phyloP scores from a whole-genome alignment of 1,139 yeast genomes.

The Yamadazyma aaseri region DNA sequence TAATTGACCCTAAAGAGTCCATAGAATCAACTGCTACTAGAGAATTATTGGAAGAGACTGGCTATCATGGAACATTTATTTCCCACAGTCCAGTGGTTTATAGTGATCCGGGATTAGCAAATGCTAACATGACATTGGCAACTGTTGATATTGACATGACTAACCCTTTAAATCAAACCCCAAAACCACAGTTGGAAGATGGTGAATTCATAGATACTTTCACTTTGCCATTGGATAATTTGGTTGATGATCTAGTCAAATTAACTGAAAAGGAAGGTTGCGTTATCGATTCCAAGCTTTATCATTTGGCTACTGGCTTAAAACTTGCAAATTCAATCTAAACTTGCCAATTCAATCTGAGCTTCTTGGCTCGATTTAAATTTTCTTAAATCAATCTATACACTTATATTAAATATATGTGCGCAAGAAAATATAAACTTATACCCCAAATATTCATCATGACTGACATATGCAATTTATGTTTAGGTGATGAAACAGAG shows the following conservation, averaged over 20 bases:
- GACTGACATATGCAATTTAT: slow-evolving; percentile 33
- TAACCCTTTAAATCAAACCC: slow-evolving; percentile 63
- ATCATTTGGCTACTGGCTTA: slow-evolving; percentile 78
- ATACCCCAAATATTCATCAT: slow-evolving; percentile 2
- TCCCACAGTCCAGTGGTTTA: slow-evolving; percentile 45
- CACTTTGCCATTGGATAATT: slow-evolving; percentile 56
- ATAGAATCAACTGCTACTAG: slow-evolving; percentile 79
- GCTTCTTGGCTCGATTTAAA: no score
- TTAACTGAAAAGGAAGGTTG: slow-evolving; percentile 61
- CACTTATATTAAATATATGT: no score
- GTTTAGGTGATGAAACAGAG: slow-evolving; percentile 41
- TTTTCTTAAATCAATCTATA: no score
- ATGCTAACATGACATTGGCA: slow-evolving; percentile 82
- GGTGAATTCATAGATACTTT: slow-evolving; percentile 87
- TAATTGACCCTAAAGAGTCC: slow-evolving; percentile 81
- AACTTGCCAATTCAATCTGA: no score
- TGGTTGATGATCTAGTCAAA: slow-evolving; percentile 53
- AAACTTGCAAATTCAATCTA: slow-evolving; percentile 7
- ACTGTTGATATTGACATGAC: slow-evolving; percentile 73
- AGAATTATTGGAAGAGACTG: slow-evolving; percentile 90
- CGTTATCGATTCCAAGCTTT: slow-evolving; percentile 81
- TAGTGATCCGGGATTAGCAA: slow-evolving; percentile 93
- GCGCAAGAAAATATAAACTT: no score
- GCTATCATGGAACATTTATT: slow-evolving; percentile 66
- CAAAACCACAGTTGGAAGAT: slow-evolving; percentile 76